These are phyloP conservation scores for Candida albicans DNA, from an alignment of 1,139 yeast species.

Conservation along the genomic window DNA sequence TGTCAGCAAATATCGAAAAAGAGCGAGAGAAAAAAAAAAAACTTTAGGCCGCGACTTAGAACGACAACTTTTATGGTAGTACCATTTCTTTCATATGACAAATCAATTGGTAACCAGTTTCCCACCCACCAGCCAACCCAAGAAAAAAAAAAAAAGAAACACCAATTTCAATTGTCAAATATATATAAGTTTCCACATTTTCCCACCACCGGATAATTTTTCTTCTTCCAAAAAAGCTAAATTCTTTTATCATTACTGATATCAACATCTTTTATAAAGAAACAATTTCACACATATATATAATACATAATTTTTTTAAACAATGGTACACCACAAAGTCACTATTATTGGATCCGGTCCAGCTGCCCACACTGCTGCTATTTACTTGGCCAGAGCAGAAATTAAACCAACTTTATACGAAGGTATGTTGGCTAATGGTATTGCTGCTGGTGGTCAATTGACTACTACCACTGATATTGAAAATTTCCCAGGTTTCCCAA, in stretches of 20 bases:
- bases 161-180: background rate
- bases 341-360: slow-evolving; percentile 98
- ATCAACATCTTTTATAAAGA: background rate
- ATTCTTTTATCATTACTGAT: too few species aligned
- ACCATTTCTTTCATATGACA: background rate
- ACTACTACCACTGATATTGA: slow-evolving; percentile 97
- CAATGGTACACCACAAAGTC: slow-evolving; percentile 84
- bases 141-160: background rate
- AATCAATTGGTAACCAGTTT: too few species aligned
- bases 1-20: background rate
- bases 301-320: slow-evolving; percentile 16
- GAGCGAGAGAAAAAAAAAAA: too few species aligned
- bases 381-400: slow-evolving; percentile 94
- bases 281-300: background rate
- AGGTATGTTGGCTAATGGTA: slow-evolving; percentile 96
- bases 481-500: slow-evolving; percentile 98
- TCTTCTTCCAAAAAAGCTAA: background rate
- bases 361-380: slow-evolving; percentile 99
- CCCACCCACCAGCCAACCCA: too few species aligned
- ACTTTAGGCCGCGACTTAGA: background rate
- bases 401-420: slow-evolving; percentile 90
- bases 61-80: background rate
- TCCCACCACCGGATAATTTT: background rate
- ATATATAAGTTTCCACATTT: background rate
- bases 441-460: slow-evolving; percentile 98